A percentile compares a stretch with the other conserved stretches of the same genome.
These are phyloP conservation scores for Corchorus olitorius DNA, from an alignment of 345 rosid genomes.

Conservation along the genomic window DNA sequence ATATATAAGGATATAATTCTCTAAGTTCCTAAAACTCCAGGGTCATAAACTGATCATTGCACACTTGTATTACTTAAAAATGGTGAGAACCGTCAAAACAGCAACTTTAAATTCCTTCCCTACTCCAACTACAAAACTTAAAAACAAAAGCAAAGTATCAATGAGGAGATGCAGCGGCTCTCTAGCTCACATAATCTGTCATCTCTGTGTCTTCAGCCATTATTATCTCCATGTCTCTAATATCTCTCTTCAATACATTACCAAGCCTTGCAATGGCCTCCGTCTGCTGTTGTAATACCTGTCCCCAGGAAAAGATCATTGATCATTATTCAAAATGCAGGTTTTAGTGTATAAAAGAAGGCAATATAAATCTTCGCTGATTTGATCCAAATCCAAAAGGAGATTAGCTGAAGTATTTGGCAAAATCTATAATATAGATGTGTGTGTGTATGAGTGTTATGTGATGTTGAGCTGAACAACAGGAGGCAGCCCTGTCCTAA, in stretches of 20 bases:
- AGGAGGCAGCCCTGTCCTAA: too few relatives aligned
- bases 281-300: constrained; percentile 91
- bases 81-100: constrained; percentile 9
- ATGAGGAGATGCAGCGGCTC: not conserved
- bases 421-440: not conserved
- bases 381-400: not conserved
- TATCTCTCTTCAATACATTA: constrained; percentile 76
- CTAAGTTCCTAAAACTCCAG: not conserved
- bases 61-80: not conserved
- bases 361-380: not conserved
- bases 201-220: constrained; percentile 78
- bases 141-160: constrained; percentile 7
- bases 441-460: too few relatives aligned
- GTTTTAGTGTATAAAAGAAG: too few relatives aligned
- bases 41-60: not conserved
- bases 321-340: not conserved
- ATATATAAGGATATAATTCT: not conserved
- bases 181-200: constrained; percentile 41
- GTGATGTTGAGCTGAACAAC: too few relatives aligned
- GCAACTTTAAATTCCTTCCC: not conserved
- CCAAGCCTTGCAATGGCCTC: constrained; percentile 89
- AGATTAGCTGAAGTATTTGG: not conserved
- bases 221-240: constrained; percentile 82
- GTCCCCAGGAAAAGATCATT: not conserved
- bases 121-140: constrained; percentile 11